Conservation (phyloP, 768 basidiomycete genomes). For the Coprinellus aureogranulatus region DNA sequence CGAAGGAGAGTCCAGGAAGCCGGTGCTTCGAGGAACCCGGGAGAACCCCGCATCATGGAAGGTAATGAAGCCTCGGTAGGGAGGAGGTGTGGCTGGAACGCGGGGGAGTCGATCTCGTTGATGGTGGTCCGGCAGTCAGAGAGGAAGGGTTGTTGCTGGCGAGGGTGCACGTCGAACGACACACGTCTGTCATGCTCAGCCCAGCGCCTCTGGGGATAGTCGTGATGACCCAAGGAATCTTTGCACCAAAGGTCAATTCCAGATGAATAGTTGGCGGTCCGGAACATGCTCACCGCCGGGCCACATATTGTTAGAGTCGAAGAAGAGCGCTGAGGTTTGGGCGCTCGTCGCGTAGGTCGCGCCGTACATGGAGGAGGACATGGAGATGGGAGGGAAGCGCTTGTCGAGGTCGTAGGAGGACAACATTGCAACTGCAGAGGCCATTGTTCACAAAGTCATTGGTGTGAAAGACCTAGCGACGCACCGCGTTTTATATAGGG, state of each 20-base stretch:
- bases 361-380: neutral
- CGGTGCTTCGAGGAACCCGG: constrained; percentile 5
- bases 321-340: neutral
- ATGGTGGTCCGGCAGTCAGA: constrained; percentile 11
- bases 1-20: constrained; percentile 6
- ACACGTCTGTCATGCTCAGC: neutral
- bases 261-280: neutral
- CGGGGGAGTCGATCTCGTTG: constrained; percentile 7
- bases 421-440: neutral
- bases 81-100: constrained; percentile 6
- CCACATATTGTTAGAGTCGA: constrained; percentile 1
- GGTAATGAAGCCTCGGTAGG: constrained; percentile 1
- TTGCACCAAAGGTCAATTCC: neutral
- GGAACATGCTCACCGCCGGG: neutral
- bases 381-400: neutral
- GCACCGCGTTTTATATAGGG: constrained; percentile 10
- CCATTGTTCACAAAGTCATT: constrained; percentile 9
- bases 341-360: neutral
- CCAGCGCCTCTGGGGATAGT: constrained; percentile 3
- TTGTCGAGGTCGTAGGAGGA: constrained; percentile 2
- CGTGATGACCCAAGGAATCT: neutral
- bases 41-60: neutral
- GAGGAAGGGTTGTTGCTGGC: constrained; percentile 8
- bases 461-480: constrained; percentile 2
- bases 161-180: neutral